A percentile compares a stretch with the other conserved stretches of the same genome.
Evolutionary conservation across 352 stramenopile genomes (phyloP).

Genomic region (Saprolegnia diclina): DNA sequence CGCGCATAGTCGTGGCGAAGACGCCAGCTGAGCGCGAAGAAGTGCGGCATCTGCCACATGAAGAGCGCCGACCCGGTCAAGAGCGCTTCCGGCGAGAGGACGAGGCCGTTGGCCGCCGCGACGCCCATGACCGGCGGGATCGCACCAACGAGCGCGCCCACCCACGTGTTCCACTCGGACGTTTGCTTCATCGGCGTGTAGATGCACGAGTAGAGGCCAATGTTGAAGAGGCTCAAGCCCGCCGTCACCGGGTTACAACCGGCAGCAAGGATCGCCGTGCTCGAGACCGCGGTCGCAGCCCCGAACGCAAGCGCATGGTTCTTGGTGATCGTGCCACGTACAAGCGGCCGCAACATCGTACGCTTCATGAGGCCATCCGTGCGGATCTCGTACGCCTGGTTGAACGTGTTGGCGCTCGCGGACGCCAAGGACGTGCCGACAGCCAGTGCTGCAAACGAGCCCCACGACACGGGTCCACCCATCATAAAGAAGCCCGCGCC

Average conservation of each 20-base stretch:
- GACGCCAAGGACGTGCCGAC: constrained; percentile 93
- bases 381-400: constrained; percentile 96
- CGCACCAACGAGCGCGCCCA: constrained; percentile 97
- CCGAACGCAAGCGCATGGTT: constrained; percentile 81
- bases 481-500: constrained; percentile 95
- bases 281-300: constrained; percentile 77
- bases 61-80: constrained; percentile 89
- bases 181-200: constrained; percentile 98
- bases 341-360: constrained; percentile 91
- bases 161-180: constrained; percentile 97
- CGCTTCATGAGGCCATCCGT: constrained; percentile 96
- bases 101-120: constrained; percentile 89
- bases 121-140: constrained; percentile 98
- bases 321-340: constrained; percentile 75
- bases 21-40: constrained; percentile 98
- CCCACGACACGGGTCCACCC: constrained; percentile 87
- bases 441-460: constrained; percentile 83
- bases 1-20: constrained; percentile 88
- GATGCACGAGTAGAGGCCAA: constrained; percentile 96
- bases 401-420: constrained; percentile 94
- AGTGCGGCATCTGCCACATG: constrained; percentile 99
- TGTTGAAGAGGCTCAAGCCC: constrained; percentile 94
- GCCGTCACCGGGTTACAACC: constrained; percentile 95
- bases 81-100: constrained; percentile 62
- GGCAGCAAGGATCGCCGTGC: constrained; percentile 83